These are phyloP conservation scores for Debaryomyces psychrophilus DNA, from an alignment of 1,139 yeast genomes.

Conservation along the genomic window DNA sequence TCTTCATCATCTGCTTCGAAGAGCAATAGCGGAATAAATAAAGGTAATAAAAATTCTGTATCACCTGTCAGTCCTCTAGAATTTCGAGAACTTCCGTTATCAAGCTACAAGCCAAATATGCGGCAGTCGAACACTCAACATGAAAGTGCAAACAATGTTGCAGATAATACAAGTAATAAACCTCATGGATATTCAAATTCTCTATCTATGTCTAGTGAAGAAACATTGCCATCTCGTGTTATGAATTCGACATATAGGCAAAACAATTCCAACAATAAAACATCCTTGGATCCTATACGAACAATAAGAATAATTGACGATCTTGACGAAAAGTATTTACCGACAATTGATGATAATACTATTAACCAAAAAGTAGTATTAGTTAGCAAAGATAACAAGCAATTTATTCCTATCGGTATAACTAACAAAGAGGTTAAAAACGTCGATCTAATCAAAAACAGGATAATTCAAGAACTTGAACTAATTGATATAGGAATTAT, in stretches of 20 bases:
- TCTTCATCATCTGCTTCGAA: constrained; percentile 9
- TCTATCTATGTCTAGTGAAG: background rate
- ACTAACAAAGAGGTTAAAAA: constrained; percentile 18
- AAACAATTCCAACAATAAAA: background rate
- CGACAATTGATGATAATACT: constrained; percentile 22
- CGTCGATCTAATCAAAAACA: constrained; percentile 27
- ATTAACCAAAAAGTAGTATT: constrained; percentile 35
- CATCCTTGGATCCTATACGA: background rate
- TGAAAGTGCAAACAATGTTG: background rate
- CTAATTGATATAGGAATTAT: constrained; percentile 44
- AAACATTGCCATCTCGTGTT: background rate
- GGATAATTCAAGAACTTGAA: constrained; percentile 45
- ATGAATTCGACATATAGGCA: background rate
- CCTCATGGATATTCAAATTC: background rate
- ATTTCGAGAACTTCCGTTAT: background rate
- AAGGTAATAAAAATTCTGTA: constrained; percentile 15
- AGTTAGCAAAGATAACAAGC: constrained; percentile 60
- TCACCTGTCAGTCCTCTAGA: constrained; percentile 25
- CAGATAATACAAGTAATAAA: background rate
- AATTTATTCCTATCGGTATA: constrained; percentile 52
- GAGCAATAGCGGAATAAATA: constrained; percentile 10
- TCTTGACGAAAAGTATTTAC: constrained; percentile 30
- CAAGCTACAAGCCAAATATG: background rate
- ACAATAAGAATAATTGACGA: constrained; percentile 13
- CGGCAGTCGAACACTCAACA: background rate